Conservation (phyloP, 2,329 filamentous ascomycete genomes). For the Trichophaea hybrida region DNA sequence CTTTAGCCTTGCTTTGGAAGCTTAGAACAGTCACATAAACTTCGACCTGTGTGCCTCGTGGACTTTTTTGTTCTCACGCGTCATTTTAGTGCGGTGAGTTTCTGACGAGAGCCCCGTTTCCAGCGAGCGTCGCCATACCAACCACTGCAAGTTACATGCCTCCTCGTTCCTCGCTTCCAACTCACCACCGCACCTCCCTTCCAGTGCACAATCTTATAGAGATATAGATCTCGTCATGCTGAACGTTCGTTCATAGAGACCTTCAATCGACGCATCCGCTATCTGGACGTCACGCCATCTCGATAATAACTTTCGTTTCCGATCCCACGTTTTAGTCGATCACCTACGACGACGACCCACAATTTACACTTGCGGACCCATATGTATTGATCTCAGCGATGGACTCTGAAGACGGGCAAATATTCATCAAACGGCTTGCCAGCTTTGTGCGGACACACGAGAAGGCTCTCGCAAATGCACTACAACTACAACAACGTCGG, state of each 20-base stretch:
- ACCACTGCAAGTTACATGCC: neutral
- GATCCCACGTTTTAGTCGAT: neutral
- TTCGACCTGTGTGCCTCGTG: constrained; percentile 1
- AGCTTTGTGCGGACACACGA: constrained; percentile 95
- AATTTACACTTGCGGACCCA: constrained; percentile 7
- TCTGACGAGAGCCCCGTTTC: neutral
- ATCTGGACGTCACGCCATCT: neutral
- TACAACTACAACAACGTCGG: constrained; percentile 62
- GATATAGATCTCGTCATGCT: neutral
- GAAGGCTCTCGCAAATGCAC: constrained; percentile 87
- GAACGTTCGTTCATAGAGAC: neutral
- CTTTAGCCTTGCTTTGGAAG: neutral
- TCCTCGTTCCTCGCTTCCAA: neutral
- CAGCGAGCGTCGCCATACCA: neutral
- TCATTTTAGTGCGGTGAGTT: constrained; percentile 4
- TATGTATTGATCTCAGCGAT: constrained; percentile 38
- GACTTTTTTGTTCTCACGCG: neutral
- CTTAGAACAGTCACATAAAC: neutral
- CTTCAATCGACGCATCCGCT: neutral
- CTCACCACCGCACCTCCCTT: neutral
- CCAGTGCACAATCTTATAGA: neutral
- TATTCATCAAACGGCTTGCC: constrained; percentile 88
- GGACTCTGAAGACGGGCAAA: constrained; percentile 71
- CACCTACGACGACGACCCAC: neutral
- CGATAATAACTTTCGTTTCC: neutral